A percentile compares a stretch with the other conserved stretches of the same genome.
Evolutionary conservation across 1,284 basidiomycete genomes (phyloP).

Genomic region (Chalciporus piperatoides): DNA sequence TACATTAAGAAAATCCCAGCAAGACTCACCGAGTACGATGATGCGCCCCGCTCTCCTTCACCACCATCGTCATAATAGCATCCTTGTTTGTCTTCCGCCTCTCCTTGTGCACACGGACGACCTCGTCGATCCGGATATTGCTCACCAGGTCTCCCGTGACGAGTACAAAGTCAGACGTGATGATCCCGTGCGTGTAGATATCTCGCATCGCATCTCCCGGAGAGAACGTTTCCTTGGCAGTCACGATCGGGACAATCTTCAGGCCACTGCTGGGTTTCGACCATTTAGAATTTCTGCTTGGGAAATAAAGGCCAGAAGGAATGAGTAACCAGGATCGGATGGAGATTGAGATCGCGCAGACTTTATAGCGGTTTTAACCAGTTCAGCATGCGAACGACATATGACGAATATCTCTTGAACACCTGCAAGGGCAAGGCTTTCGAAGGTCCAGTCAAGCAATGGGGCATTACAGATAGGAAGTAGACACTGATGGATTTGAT

Average conservation of each 20-base stretch:
- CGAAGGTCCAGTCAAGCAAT: constrained; percentile 94
- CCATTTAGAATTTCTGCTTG: constrained; percentile 73
- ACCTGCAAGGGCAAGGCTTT: constrained; percentile 86
- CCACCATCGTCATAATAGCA: constrained; percentile 94
- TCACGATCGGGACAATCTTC: constrained; percentile 85
- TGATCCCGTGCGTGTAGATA: constrained; percentile 89
- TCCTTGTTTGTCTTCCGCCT: constrained; percentile 86
- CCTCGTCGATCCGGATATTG: constrained; percentile 87
- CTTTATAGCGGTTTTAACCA: constrained; percentile 79
- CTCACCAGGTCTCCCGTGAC: constrained; percentile 94
- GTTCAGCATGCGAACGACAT: constrained; percentile 81
- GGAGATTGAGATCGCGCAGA: constrained; percentile 39
- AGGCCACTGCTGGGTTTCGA: constrained; percentile 71
- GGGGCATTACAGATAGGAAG: constrained; percentile 93
- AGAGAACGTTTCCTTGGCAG: constrained; percentile 84
- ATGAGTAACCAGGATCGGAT: constrained; percentile 14
- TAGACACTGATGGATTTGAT: constrained; percentile 61
- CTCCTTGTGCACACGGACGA: constrained; percentile 87
- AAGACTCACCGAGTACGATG: constrained; percentile 69
- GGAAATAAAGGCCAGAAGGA: constrained; percentile 6
- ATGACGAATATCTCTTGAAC: constrained; percentile 96
- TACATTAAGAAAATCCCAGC: neutral
- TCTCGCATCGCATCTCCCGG: constrained; percentile 96
- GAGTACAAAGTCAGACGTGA: constrained; percentile 91
- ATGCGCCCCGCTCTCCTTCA: constrained; percentile 69